Percentiles rank a stretch among this genome's conserved stretches.
Evolutionary conservation across 257 asterid genomes (phyloP).

Genomic region (Nicotiana otophora): DNA sequence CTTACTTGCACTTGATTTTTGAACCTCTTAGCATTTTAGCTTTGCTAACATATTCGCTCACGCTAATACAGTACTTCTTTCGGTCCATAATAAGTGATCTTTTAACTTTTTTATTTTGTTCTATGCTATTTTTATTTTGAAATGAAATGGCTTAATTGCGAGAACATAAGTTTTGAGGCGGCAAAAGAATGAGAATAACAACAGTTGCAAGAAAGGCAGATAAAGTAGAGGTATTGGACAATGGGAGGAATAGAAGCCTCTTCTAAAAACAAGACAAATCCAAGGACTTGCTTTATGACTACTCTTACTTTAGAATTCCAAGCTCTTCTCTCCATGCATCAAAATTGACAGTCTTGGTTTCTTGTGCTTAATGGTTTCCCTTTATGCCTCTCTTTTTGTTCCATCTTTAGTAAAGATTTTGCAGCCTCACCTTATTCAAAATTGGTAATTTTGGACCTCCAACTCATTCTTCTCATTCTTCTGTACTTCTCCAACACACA

Average conservation of each 20-base stretch:
- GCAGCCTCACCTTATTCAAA: no score
- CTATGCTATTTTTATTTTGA: no score
- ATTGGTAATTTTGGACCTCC: no score
- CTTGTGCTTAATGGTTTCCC: constrained; percentile 62
- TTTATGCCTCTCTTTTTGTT: constrained; percentile 21
- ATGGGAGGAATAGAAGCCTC: constrained; percentile 21
- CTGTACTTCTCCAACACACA: no score
- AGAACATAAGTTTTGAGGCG: constrained; percentile 21
- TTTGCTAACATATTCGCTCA: background rate
- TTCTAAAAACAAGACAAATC: constrained; percentile 17
- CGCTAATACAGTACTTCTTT: no score
- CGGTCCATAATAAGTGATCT: no score
- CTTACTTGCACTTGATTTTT: background rate
- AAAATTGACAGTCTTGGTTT: constrained; percentile 47
- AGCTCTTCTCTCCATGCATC: constrained; percentile 56
- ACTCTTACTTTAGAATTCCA: constrained; percentile 51
- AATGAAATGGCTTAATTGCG: background rate
- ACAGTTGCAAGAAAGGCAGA: constrained; percentile 51
- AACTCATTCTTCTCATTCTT: no score
- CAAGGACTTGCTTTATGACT: constrained; percentile 50
- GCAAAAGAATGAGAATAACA: constrained; percentile 41
- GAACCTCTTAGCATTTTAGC: background rate
- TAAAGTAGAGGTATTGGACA: constrained; percentile 27
- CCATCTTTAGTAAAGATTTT: no score
- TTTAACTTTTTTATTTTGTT: no score